Evolutionary conservation across 140 eudicot species (phyloP).

Genomic region (Anethum foeniculum): DNA sequence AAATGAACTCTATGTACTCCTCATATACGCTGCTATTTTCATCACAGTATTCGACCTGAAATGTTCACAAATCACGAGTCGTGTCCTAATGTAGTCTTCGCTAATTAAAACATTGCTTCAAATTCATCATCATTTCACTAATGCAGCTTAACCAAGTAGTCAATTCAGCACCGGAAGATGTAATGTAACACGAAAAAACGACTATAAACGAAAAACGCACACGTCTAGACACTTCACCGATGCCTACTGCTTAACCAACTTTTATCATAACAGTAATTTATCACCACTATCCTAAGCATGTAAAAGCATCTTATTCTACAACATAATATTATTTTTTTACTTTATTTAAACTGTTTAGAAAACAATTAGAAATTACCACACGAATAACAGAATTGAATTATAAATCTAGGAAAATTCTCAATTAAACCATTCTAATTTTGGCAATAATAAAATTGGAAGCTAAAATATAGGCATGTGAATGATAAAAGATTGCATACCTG

Average conservation of each 20-base stretch:
- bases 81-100: not conserved
- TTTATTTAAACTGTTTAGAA: not conserved
- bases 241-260: not conserved
- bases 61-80: not conserved
- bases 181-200: not conserved
- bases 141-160: not conserved
- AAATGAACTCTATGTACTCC: not conserved
- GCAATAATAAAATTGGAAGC: too few species aligned
- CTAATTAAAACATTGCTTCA: not conserved
- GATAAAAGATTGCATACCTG: too few species aligned
- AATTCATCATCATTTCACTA: not conserved
- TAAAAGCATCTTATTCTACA: not conserved
- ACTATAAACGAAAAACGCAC: not conserved
- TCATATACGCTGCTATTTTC: not conserved
- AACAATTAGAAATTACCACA: too few species aligned
- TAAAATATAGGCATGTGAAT: too few species aligned
- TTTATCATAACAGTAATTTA: not conserved
- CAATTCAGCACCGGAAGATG: not conserved
- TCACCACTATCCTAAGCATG: not conserved
- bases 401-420: too few species aligned
- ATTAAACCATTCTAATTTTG: too few species aligned
- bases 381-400: too few species aligned
- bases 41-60: not conserved
- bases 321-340: not conserved
- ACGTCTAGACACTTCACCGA: not conserved